Evolutionary conservation across 192 early-diverging fungal genomes (phyloP).

Genomic region (Coemansia sp.): DNA sequence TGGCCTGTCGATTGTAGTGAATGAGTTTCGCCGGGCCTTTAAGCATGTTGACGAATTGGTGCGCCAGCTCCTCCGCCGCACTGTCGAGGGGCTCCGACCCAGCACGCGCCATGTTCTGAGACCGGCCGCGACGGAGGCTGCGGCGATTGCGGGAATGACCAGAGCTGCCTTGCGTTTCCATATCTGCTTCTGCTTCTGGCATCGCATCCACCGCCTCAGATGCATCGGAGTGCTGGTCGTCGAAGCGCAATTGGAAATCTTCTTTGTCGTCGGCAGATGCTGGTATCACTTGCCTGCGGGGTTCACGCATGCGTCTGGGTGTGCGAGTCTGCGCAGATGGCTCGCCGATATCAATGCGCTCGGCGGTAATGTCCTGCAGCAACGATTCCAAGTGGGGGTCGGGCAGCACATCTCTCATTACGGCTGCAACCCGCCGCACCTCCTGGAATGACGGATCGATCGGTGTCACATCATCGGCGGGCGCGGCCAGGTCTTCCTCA

Average conservation of each 20-base stretch:
- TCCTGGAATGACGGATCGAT: conserved; percentile 43
- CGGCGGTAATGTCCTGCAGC: conserved; percentile 20
- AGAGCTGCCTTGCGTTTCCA: not conserved
- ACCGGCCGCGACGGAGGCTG: not conserved
- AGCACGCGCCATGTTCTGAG: not conserved
- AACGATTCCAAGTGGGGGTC: conserved; percentile 29
- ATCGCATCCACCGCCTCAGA: not conserved
- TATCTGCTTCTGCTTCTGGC: not conserved
- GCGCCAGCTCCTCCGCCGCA: not conserved
- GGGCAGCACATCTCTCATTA: conserved; percentile 23
- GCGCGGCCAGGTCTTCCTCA: not conserved
- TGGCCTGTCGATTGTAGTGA: not conserved
- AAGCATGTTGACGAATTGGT: not conserved
- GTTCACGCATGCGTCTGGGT: conserved; percentile 13
- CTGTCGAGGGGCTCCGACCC: not conserved
- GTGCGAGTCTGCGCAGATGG: conserved; percentile 7
- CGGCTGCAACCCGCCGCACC: conserved; percentile 33
- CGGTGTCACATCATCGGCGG: conserved; percentile 1
- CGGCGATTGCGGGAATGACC: not conserved
- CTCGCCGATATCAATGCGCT: conserved; percentile 24
- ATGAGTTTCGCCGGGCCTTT: not conserved
- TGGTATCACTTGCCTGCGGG: not conserved
- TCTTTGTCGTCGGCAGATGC: conserved; percentile 3
- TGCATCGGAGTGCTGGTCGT: conserved; percentile 4
- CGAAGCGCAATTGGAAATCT: conserved; percentile 12